Base-by-base conservation (phyloP, 208 protist species). In the Perkinsela sp. region DNA sequence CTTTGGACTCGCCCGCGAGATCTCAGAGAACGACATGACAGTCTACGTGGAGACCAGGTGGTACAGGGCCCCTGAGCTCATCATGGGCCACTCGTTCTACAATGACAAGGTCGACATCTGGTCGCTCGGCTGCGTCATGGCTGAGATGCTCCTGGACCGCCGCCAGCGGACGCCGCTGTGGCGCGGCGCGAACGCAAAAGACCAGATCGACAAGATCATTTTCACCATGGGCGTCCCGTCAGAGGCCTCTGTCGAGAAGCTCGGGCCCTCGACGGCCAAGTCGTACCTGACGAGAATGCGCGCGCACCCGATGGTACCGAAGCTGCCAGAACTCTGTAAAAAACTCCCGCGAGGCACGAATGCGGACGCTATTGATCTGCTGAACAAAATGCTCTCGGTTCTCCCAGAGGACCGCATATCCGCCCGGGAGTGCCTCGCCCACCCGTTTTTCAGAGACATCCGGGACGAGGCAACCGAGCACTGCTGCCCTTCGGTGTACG, bases 31-130 rank as follows among this genome's bases (percentile, higher is more conserved):
- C 2, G 85, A 85, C 29, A 92, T 96, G 85, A 96, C 94, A 29
- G 79, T 92, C 32, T 96, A 96, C 73, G 92, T 96, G 28, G 89
- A 92, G 32, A 97, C 94, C 0, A 77, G 96, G 6, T 98, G 94
- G 94, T 99, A 99, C 77, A 79, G 96, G 15, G 86, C 96, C 1
- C 97, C 96, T 1, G 96, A 99, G 80, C 80, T 99, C 32, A 85
- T 99, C 32, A 79, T 98, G 13, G 83, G 85, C 66, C 86, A 80
- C 67, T 77, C 78, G 30, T 67, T 81, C 57, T 97, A 94, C 75
- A 85, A 82, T 66, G 77, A 83, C 40, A 79, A 78, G 29, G 87
- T 95, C 29, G 95, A 98, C 69, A 88, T 98, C 71, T 98, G 95
- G 94, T 89, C 87, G 1, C 79, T 94, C 0, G 95, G 93, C 2